phyloP scores from a whole-genome alignment of 345 rosid genomes.

The Carallia brachiata region DNA sequence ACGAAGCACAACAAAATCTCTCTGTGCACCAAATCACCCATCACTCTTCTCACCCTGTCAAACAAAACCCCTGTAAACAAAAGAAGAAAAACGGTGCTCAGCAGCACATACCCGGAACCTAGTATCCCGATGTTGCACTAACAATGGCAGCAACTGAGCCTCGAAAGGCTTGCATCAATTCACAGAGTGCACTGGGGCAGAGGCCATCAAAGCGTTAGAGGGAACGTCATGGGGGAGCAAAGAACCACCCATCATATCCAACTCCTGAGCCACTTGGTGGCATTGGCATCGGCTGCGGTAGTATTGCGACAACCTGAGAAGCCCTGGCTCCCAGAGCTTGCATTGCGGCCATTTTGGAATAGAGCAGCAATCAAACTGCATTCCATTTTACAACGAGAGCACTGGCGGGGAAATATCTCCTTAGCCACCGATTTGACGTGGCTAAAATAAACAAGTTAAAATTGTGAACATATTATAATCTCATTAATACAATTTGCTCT shows the following conservation, averaged over 20 bases:
- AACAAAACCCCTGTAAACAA: conserved; percentile 33
- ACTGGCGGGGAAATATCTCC: conserved; percentile 61
- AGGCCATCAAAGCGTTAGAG: conserved; percentile 53
- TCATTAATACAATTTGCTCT: no score
- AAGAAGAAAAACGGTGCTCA: conserved; percentile 18
- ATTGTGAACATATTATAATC: no score
- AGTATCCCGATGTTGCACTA: conserved; percentile 1
- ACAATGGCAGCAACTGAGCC: conserved; percentile 20
- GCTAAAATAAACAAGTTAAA: conserved; percentile 39
- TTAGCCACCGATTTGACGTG: conserved; percentile 62
- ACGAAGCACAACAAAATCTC: conserved; percentile 20
- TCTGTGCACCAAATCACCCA: conserved; percentile 16
- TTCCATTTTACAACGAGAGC: conserved; percentile 46
- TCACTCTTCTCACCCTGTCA: conserved; percentile 1
- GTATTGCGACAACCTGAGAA: conserved; percentile 48
- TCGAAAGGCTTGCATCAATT: conserved; percentile 22
- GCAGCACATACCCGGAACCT: conserved; percentile 19
- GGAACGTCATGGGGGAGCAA: conserved; percentile 40
- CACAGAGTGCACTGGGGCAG: conserved; percentile 74
- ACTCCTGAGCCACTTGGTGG: conserved; percentile 32
- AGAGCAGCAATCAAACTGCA: conserved; percentile 44
- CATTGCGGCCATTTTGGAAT: conserved; percentile 45
- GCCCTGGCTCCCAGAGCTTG: conserved; percentile 73
- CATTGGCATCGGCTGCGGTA: conserved; percentile 3
- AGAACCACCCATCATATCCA: conserved; percentile 64